Evolutionary conservation across 805 yeast genomes (phyloP).

Genomic region (Candida insectalens): DNA sequence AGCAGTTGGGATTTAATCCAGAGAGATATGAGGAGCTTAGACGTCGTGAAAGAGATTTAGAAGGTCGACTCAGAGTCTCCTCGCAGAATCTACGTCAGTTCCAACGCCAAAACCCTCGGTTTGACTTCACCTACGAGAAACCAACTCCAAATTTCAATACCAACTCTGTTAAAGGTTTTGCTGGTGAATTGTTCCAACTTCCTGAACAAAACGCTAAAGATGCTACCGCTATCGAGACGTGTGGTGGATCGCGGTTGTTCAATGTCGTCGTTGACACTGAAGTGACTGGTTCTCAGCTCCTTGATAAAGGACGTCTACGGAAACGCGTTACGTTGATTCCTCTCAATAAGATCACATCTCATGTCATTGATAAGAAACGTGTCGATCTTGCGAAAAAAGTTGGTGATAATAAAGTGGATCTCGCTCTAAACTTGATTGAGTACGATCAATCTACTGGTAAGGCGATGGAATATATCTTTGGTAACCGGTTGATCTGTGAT

Average conservation of each 20-base stretch:
- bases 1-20: slow-evolving; percentile 49
- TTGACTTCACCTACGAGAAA: slow-evolving; percentile 64
- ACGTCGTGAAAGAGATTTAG: slow-evolving; percentile 32
- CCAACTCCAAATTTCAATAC: slow-evolving; percentile 57
- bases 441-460: slow-evolving; percentile 59
- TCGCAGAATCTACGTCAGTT: slow-evolving; percentile 41
- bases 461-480: slow-evolving; percentile 91
- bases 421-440: slow-evolving; percentile 76
- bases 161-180: slow-evolving; percentile 71
- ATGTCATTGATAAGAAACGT: slow-evolving; percentile 39
- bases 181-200: slow-evolving; percentile 72
- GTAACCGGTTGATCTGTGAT: slow-evolving; percentile 76
- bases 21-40: slow-evolving; percentile 33
- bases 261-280: slow-evolving; percentile 89
- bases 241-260: slow-evolving; percentile 88
- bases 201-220: slow-evolving; percentile 45
- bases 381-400: slow-evolving; percentile 61
- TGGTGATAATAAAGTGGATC: slow-evolving; percentile 78
- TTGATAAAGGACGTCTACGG: slow-evolving; percentile 69
- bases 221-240: slow-evolving; percentile 80
- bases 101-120: slow-evolving; percentile 55
- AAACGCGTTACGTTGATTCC: slow-evolving; percentile 90
- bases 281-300: slow-evolving; percentile 68
- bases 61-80: slow-evolving; percentile 33
- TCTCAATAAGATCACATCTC: slow-evolving; percentile 69